Percentiles rank a stretch among this genome's conserved stretches.
Evolutionary conservation across 257 asterid genomes (phyloP).

Genomic region (Buddleja alternifolia): DNA sequence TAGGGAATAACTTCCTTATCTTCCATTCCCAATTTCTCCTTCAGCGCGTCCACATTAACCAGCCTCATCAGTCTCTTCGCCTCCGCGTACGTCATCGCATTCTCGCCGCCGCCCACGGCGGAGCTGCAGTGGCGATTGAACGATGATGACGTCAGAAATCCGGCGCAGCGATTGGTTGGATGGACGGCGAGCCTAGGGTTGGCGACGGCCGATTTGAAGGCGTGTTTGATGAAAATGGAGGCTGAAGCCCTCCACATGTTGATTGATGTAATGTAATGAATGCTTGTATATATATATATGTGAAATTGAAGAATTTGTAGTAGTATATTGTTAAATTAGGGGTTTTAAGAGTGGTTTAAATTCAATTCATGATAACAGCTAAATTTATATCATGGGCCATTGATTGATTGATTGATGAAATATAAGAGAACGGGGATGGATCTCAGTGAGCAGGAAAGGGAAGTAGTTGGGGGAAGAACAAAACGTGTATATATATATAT

Average conservation of each 20-base stretch:
- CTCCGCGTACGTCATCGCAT: slow-evolving; percentile 64
- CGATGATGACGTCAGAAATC: slow-evolving; percentile 21
- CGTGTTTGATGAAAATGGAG: slow-evolving; percentile 41
- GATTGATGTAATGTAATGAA: no score
- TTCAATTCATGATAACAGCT: no score
- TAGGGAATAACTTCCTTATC: slow-evolving; percentile 68
- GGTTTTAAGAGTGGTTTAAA: no score
- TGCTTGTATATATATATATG: neutral
- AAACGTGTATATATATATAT: no score
- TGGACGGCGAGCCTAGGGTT: slow-evolving; percentile 7
- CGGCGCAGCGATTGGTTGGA: slow-evolving; percentile 20
- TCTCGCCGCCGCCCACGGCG: slow-evolving; percentile 31
- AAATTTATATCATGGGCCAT: no score
- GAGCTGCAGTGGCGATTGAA: slow-evolving; percentile 37
- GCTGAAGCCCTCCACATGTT: slow-evolving; percentile 64
- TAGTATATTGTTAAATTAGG: no score
- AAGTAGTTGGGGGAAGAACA: no score
- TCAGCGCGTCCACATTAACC: slow-evolving; percentile 79
- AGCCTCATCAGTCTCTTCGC: slow-evolving; percentile 89
- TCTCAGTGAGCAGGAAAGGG: no score
- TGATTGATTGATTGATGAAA: no score
- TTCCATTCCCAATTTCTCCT: slow-evolving; percentile 75
- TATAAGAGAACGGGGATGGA: no score
- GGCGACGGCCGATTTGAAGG: slow-evolving; percentile 26
- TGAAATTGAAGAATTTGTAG: no score